Conservation (phyloP, 305 asterid genomes). For the Fraxinus paxiana region DNA sequence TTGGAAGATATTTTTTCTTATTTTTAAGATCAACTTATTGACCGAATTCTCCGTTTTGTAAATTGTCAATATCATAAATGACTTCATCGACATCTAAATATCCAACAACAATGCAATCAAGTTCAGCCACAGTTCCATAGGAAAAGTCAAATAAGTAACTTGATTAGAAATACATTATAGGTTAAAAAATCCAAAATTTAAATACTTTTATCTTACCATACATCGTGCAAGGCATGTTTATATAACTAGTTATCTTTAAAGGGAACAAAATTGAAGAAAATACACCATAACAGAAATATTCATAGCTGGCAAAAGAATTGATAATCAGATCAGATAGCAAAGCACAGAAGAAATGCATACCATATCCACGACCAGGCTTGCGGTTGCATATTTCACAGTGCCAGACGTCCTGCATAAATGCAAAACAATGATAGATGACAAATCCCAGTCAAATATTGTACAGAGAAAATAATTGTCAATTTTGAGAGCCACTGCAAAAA, state of each 20-base stretch:
- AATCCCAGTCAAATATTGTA: neutral
- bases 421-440: neutral
- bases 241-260: neutral
- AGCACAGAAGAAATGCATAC: conserved; percentile 35
- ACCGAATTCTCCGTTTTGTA: neutral
- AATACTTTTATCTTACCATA: neutral
- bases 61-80: neutral
- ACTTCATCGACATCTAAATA: neutral
- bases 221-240: neutral
- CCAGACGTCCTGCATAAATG: conserved; percentile 68
- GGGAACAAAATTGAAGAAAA: neutral
- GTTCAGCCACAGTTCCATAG: neutral
- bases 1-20: neutral
- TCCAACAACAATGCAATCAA: neutral
- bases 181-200: neutral
- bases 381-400: conserved; percentile 78
- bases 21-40: neutral
- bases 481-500: neutral
- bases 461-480: neutral
- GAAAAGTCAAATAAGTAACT: neutral
- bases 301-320: neutral
- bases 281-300: conserved; percentile 10
- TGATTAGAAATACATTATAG: neutral
- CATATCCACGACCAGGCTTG: conserved; percentile 86
- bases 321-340: conserved; percentile 7